Base-by-base conservation (phyloP, 768 basidiomycete genomes). In the Exsudoporus frostii region DNA sequence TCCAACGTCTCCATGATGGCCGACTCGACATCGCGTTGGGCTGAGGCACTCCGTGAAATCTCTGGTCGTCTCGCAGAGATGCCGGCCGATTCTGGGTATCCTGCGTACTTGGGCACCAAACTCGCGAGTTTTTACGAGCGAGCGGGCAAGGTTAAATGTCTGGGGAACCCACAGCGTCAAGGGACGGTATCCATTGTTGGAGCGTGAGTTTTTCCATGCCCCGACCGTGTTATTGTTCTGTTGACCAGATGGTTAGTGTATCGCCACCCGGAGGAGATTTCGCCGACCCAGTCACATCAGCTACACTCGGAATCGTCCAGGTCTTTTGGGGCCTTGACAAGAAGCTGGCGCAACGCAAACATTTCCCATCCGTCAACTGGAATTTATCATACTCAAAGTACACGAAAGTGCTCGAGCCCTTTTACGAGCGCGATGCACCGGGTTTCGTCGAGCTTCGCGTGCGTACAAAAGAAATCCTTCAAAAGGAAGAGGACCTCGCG, bases 281-380 rank as follows among this genome's bases (percentile, higher is more conserved):
- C 74, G 97, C 97, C 11, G 97, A 99, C 72, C 97, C 97, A 33
- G 97, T 99, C 54, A 98, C 96, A 8, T 86, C 94, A 41, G 92
- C 97, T 33, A 99, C 97, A 4, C 88, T 99, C 51, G 85, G 94
- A 77, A 99, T 99, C 67, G 97, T 99, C 10, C 97, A 98, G 66
- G 97, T 98, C 60, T 99, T 99, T 83, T 99, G 97, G 97, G 97
- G 97, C 71, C 83, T 99, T 25, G 97, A 98, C 76, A 99, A 99
- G 85, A 94, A 96, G 69, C 85, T 98, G 54, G 97, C 97, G 3
- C 97, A 98, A 70, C 83, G 96, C 57, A 98, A 99, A 72, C 95
- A 99, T 70, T 99, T 99, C 81, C 97, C 97, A 2, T 97, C 95
- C n/a, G 96, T 99, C 71, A 98, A 99, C 75, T 99, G 97, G 97